Base-by-base conservation (phyloP, 2,329 filamentous ascomycete genomes). In the Blastomyces gilchristii region DNA sequence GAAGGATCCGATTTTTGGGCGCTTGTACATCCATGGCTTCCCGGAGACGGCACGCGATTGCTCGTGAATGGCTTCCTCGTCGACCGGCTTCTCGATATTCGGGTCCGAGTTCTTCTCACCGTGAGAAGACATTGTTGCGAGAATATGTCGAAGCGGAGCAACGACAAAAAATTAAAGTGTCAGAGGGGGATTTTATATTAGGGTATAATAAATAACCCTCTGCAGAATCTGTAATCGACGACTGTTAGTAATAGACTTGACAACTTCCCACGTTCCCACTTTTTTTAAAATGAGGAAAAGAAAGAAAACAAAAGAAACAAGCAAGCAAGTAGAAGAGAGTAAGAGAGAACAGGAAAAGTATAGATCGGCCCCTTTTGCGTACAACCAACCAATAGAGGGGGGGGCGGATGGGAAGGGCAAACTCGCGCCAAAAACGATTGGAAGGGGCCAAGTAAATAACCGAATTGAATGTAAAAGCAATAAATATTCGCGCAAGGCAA, bases 21-120 rank as follows among this genome's bases (percentile, higher is more conserved):
- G 78, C 70, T 82, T 85, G 80, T 91, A 90, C 77, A 85, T 87
- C 87, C 87, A 90, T 66, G 75, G 67, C 58, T 72, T 75, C 1
- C 76, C 76, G 28, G 56, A 34, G 25, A 68, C 64, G 58, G n/a
- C n/a, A 22, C n/a, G n/a, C n/a, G n/a, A 22, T 64, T n/a, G 65
- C 37, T 50, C 65, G 62, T 65, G 66, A 58, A 72, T 70, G 37
- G 69, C 65, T 57, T 75, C 71, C 59, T 28, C 63, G n/a, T 64
- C 52, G 37, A 65, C 61, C 72, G 76, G 76, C n/a, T 75, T 73
- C 34, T 74, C 61, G 31, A 52, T 47, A 28, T 50, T 12, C 4
- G 59, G 59, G 47, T 59, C 57, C 22, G 25, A 41, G 43, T 31
- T 6, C 31, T 66, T 64, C 47, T 63, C 62, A 5, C 63, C 52